Conservation (phyloP, 345 rosid genomes). For the Moringa oleifera region DNA sequence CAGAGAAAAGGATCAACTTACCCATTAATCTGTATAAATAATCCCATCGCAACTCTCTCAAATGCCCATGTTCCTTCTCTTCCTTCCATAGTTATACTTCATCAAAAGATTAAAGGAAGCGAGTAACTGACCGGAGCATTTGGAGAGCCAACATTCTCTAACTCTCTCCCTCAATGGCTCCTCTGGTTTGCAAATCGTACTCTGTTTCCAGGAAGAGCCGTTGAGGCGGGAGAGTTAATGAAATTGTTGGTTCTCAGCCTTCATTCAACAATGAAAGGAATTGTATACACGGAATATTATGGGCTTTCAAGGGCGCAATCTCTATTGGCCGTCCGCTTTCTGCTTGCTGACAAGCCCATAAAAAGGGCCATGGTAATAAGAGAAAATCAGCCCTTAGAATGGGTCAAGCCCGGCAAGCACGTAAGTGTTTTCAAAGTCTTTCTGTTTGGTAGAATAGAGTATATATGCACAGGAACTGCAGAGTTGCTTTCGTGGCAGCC, state of each 20-base stretch:
- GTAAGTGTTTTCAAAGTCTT: neutral
- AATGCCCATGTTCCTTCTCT: no score
- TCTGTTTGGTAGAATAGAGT: no score
- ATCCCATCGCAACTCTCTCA: no score
- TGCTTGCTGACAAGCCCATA: no score
- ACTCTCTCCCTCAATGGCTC: constrained; percentile 49
- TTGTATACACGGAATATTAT: no score
- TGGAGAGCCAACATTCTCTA: constrained; percentile 20
- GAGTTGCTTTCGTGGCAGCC: constrained; percentile 19
- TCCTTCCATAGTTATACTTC: neutral
- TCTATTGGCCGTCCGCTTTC: no score
- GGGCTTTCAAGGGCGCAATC: no score
- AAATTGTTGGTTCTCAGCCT: constrained; percentile 13
- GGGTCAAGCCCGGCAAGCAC: constrained; percentile 17
- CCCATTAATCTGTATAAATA: no score
- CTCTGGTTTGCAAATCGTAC: neutral
- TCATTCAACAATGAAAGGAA: no score
- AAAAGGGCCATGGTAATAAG: neutral
- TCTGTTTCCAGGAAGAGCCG: neutral
- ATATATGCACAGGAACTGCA: neutral
- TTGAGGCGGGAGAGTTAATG: constrained; percentile 17
- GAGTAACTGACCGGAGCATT: neutral
- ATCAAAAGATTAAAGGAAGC: neutral
- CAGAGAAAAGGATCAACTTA: no score
- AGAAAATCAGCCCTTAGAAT: neutral